Base-by-base conservation (phyloP, 768 basidiomycete species). In the Auriscalpium microsporum region DNA sequence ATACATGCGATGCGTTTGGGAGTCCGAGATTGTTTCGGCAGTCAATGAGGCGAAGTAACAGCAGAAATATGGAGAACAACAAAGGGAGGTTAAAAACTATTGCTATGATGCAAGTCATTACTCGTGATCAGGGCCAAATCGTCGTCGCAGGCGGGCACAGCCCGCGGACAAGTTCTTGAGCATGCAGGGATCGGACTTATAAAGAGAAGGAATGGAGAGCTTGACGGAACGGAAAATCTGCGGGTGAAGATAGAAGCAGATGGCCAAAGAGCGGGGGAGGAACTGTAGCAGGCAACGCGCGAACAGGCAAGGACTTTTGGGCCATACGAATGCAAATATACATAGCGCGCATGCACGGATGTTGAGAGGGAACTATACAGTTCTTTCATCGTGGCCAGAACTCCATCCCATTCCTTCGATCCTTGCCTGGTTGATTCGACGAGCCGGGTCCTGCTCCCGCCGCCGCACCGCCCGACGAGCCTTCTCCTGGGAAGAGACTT, bases 351-450 rank as follows among this genome's bases (percentile, higher is more conserved):
- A 14, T 28, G 28, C 28, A 21, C 21, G 21, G 21, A 21, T 21
- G 21, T 21, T 28, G 28, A 28, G 28, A 28, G 28, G 7, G 28
- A 28, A 28, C 28, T 28, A 28, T 28, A 42, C 23, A 13, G 28
- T 14, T 48, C 38, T 50, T 56, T 83, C 73, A 88, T 77, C 87
- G 80, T 61, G 82, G 81, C 87, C 87, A 90, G 52, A 79, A 67
- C 68, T 90, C 87, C 78, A 86, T 81, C 55, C 80, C 80, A 57
- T 79, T 83, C 66, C 84, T 76, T 67, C 84, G 73, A 38, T 68
- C 68, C 56, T 87, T 84, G 71, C 45, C 45, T 34, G 36, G n/a
- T 33, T 23, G n/a, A 21, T 84, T 84, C 54, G 75, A 52, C 70
- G 64, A 50, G 73, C 59, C 59, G 70, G 72, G 54, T 75, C 75